Evolutionary conservation across 1,139 yeast genomes (phyloP).

Genomic region (Meyerozyma guilliermondii): DNA sequence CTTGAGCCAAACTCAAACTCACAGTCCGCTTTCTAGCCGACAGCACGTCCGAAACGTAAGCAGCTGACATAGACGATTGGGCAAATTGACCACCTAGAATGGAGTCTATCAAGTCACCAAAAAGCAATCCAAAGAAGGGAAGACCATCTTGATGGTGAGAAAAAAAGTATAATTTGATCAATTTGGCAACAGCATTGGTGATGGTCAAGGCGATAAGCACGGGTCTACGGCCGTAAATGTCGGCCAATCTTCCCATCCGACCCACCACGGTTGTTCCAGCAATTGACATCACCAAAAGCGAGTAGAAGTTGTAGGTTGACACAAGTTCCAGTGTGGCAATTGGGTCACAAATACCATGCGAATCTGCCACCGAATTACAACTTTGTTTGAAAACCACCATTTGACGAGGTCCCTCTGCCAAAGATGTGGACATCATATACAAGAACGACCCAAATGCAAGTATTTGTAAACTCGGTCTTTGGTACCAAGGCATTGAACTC

Average conservation of each 20-base stretch:
- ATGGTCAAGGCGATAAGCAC: background rate
- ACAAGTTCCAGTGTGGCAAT: background rate
- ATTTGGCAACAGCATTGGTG: background rate
- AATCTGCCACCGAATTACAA: background rate
- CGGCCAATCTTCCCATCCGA: background rate
- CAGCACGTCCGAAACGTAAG: background rate
- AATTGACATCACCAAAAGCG: background rate
- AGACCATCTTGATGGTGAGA: background rate
- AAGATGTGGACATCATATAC: conserved; percentile 6
- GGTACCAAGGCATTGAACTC: conserved; percentile 11
- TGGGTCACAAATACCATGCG: background rate
- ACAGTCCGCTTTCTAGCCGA: background rate
- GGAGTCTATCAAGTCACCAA: background rate
- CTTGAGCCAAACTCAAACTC: background rate
- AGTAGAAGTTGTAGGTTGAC: background rate
- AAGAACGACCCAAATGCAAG: conserved; percentile 9
- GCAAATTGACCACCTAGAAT: background rate
- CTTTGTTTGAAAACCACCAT: conserved; percentile 7
- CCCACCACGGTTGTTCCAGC: background rate
- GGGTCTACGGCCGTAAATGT: conserved; percentile 1
- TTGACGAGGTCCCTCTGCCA: conserved; percentile 12
- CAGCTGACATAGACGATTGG: background rate
- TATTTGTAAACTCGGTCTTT: conserved; percentile 10
- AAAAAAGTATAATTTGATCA: background rate
- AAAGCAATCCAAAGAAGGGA: background rate